A percentile compares a stretch with the other conserved stretches of the same genome.
phyloP scores from a whole-genome alignment of 2,329 filamentous ascomycete species.

The Curvularia hawaiiensis region DNA sequence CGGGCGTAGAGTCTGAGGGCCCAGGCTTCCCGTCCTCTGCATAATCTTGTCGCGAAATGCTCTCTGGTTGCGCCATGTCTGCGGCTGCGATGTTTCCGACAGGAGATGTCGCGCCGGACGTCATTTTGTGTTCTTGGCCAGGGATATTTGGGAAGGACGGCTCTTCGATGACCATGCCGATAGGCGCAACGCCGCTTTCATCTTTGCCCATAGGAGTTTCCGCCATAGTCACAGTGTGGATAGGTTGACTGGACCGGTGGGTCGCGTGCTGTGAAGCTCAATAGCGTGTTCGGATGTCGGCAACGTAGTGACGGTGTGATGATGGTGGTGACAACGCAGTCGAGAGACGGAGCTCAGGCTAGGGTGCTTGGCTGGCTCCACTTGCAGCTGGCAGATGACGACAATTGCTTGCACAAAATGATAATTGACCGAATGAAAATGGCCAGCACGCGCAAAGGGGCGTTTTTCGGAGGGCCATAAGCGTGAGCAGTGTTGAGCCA shows the following conservation, averaged over 20 bases:
- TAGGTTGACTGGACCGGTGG: constrained; percentile 1
- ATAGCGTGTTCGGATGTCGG: neutral
- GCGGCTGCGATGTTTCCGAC: neutral
- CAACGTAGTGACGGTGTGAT: constrained; percentile 8
- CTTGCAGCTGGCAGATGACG: constrained; percentile 10
- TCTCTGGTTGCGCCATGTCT: constrained; percentile 1
- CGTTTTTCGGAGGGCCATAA: neutral
- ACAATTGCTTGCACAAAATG: neutral
- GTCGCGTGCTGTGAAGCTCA: constrained; percentile 4
- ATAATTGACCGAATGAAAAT: constrained; percentile 1
- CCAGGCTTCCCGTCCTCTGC: neutral
- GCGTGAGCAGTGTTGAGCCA: constrained; percentile 2
- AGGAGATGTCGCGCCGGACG: neutral
- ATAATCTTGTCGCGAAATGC: neutral
- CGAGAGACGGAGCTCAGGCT: constrained; percentile 1
- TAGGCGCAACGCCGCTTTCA: constrained; percentile 21
- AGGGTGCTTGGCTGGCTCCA: constrained; percentile 4
- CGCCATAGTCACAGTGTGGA: constrained; percentile 21
- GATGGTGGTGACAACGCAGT: constrained; percentile 3
- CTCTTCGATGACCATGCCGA: constrained; percentile 30
- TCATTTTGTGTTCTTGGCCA: constrained; percentile 9
- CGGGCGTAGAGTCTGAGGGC: neutral
- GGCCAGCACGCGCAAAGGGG: constrained; percentile 3
- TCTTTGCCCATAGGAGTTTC: constrained; percentile 15
- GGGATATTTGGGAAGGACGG: constrained; percentile 31